Evolutionary conservation across 805 yeast genomes (phyloP).

Genomic region (Metschnikowia orientalis): DNA sequence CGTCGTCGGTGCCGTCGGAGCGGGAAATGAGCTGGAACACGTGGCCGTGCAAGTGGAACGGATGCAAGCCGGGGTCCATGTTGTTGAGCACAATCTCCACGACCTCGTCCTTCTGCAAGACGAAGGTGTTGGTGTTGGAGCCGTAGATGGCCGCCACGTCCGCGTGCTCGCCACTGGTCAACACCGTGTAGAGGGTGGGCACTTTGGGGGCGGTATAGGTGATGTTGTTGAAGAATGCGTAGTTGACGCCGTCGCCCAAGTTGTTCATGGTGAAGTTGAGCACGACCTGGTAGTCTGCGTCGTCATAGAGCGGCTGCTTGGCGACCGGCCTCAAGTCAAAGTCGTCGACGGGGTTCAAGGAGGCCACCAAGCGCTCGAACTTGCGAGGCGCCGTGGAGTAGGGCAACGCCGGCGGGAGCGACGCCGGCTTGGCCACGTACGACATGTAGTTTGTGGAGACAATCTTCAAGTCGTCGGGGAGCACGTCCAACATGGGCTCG

Average conservation of each 20-base stretch:
- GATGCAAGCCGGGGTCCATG: constrained; percentile 74
- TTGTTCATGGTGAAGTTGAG: constrained; percentile 62
- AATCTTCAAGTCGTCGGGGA: constrained; percentile 56
- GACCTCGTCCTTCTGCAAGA: constrained; percentile 56
- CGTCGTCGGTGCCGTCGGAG: constrained; percentile 49
- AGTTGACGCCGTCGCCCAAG: constrained; percentile 68
- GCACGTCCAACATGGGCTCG: constrained; percentile 60
- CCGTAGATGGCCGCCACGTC: constrained; percentile 66
- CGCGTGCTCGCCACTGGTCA: constrained; percentile 56
- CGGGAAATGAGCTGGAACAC: constrained; percentile 58
- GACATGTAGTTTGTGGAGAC: constrained; percentile 53
- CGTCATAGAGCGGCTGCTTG: constrained; percentile 46
- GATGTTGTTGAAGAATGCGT: constrained; percentile 69
- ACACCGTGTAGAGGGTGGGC: constrained; percentile 63
- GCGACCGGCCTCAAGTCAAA: constrained; percentile 64
- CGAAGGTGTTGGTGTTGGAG: constrained; percentile 58
- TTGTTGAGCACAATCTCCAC: constrained; percentile 78
- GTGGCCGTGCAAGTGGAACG: constrained; percentile 78
- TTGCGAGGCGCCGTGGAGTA: constrained; percentile 28
- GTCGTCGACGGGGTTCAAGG: constrained; percentile 55
- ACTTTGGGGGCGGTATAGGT: constrained; percentile 64
- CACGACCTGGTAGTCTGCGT: constrained; percentile 58
- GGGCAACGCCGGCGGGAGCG: constrained; percentile 24
- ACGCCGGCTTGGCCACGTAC: constrained; percentile 37
- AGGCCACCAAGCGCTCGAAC: constrained; percentile 31